Base-by-base conservation (phyloP, 106 monocot genomes). In the Platanthera zijinensis region DNA sequence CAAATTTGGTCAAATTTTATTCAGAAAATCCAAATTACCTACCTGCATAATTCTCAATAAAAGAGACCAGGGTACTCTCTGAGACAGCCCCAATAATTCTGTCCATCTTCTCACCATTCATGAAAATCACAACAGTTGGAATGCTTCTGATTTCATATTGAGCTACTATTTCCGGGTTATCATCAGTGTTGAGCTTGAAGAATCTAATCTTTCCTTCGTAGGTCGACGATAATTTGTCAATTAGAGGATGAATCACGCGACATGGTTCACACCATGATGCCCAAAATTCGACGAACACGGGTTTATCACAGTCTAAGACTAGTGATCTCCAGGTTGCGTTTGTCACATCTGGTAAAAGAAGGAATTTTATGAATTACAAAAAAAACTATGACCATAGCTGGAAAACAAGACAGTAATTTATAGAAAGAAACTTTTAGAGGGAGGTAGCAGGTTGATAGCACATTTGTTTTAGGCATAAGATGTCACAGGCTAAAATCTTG, bases 261-360 rank as follows among this genome's bases (percentile, higher is more conserved):
- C 85, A 86, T 10, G 85, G 85, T 10, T 82, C 85, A 64, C 85
- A 86, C 85, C 85, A 86, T 12, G 85, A 81, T 3, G 85, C 85
- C 81, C 81, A 82, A 73, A 86, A 86, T 47, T 78, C 82, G 6
- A 86, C 85, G 5, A 86, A 10, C 10, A 82, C 82, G 7, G 66
- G 51, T 10, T 82, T 78, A 66, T 56, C 48, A 21, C 71, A 57
- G 8, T 76, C 61, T 19, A 72, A 21, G 9, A 72, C 72, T 11
- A 51, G 50, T 10, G 72, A 51, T 72, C 46, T n/a, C 72, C 72
- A 72, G 8, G 50, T 72, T 51, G 39, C 21, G 22, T 51, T 10
- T 51, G 72, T 51, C 10, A 72, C 72, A 51, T 72, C 72, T 50
- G 72, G 72, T 10, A 72, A 39, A 39, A 39, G 39, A 3, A 39